Base-by-base conservation (phyloP, 1,139 yeast genomes). In the Yamadazyma buinensis region DNA sequence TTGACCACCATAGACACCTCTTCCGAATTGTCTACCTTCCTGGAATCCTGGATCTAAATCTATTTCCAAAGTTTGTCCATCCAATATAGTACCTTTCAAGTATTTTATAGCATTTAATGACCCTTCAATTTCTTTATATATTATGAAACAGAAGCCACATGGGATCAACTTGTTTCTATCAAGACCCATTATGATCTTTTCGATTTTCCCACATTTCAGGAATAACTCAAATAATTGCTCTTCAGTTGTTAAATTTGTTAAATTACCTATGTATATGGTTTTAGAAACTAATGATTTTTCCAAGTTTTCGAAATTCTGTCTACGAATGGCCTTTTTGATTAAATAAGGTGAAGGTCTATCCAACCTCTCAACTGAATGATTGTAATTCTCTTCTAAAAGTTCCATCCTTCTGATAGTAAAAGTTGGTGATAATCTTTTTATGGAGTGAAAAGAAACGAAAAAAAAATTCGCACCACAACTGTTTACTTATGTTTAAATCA, bases 1-100 rank as follows among this genome's bases (percentile, higher is more conserved):
- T 58, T 92, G 98, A 1, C 96, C 97, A 34, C 97, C 97, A 44
- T 77, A 79, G 19, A 75, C 72, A 30, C 97, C 97, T 48, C 98
- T 73, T 12, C 97, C 97, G 54, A 80, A 90, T 54, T 92, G 97
- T 47, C 98, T 71, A 1, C 97, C 97, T 49, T 90, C 97, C 44
- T 75, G 76, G 55, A 90, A 90, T 0, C 98, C 98, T 0, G 97
- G 95, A 54, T 90, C 98, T 48, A 92, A 66, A 58, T 90, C 98
- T 32, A 90, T 84, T 30, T 84, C 80, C 46, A 90, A 72, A 20
- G 69, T 67, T 41, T 86, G 79, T 34, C 90, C 94, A 53, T 90
- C 96, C 32, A 90, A 69, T 49, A 79, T 81, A 0, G 95, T 87
- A 32, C 80, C 81, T 43, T 84, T 80, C 38, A 92, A 65, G 53